These are phyloP conservation scores for Chrysanthemum lavandulifolium DNA, from an alignment of 129 eudicot species.

Conservation along the genomic window DNA sequence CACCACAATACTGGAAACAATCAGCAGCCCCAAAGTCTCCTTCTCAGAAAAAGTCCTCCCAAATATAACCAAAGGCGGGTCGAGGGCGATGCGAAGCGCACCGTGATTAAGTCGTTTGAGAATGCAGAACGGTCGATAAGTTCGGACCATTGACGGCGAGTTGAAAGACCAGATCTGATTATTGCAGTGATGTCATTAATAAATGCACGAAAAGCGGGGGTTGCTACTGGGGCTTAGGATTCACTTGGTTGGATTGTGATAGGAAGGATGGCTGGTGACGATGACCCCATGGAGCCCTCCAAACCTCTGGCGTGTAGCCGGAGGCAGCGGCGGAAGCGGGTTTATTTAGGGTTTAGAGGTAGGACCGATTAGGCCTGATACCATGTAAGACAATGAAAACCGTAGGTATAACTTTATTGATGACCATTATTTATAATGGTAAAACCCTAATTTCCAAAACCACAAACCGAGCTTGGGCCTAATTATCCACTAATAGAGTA, in stretches of 20 bases:
- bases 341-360: too few relatives aligned
- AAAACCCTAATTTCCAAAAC: too few relatives aligned
- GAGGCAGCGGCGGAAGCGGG: too few relatives aligned
- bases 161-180: conserved; percentile 51
- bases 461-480: too few relatives aligned
- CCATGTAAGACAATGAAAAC: too few relatives aligned
- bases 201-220: conserved; percentile 58
- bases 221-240: conserved; percentile 14
- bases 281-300: not conserved
- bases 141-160: conserved; percentile 82
- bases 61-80: conserved; percentile 15
- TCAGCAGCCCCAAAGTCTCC: conserved; percentile 12
- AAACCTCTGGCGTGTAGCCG: too few relatives aligned
- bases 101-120: too few relatives aligned
- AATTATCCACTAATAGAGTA: too few relatives aligned
- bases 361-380: too few relatives aligned
- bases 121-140: conserved; percentile 69
- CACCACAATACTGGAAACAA: conserved; percentile 9
- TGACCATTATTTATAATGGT: too few relatives aligned
- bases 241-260: conserved; percentile 27
- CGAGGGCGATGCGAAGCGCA: too few relatives aligned
- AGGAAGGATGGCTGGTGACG: conserved; percentile 45
- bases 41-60: conserved; percentile 12
- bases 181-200: conserved; percentile 42
- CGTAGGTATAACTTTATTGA: too few relatives aligned